These are phyloP conservation scores for Aspergillus sp. DNA, from an alignment of 2,329 filamentous ascomycete species.

Conservation along the genomic window DNA sequence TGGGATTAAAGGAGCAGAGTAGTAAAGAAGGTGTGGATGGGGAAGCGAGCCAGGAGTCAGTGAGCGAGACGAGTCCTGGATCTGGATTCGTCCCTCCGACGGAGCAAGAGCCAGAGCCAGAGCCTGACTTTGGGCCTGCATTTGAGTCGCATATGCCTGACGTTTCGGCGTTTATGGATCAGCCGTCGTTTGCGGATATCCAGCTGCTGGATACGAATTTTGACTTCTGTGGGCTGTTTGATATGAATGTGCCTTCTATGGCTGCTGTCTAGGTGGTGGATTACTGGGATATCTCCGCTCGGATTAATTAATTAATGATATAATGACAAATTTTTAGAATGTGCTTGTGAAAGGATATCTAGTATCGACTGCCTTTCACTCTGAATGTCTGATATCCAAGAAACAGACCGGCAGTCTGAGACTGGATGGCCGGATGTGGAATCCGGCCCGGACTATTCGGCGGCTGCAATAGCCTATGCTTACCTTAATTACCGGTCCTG, in stretches of 20 bases:
- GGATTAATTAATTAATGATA: neutral
- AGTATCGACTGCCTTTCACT: no score
- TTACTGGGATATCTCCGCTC: neutral
- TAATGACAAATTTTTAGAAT: no score
- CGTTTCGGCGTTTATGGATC: neutral
- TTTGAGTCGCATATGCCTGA: neutral
- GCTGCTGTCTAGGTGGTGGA: neutral
- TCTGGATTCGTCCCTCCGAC: neutral
- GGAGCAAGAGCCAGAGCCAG: no score
- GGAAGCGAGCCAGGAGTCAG: neutral
- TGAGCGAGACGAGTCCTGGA: no score
- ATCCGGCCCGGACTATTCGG: no score
- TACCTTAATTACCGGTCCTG: no score
- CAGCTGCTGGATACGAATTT: slow-evolving; percentile 4
- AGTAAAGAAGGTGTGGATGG: neutral
- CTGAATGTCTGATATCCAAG: no score
- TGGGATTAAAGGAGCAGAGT: slow-evolving; percentile 4
- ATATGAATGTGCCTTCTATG: slow-evolving; percentile 1
- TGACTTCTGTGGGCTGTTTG: slow-evolving; percentile 9
- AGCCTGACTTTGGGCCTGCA: neutral
- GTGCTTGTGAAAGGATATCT: no score
- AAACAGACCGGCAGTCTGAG: no score
- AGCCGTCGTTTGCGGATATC: neutral
- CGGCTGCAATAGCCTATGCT: no score
- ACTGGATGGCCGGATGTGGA: no score